Conservation (phyloP, 805 yeast species). For the Wickerhamomyces rabaulensis region DNA sequence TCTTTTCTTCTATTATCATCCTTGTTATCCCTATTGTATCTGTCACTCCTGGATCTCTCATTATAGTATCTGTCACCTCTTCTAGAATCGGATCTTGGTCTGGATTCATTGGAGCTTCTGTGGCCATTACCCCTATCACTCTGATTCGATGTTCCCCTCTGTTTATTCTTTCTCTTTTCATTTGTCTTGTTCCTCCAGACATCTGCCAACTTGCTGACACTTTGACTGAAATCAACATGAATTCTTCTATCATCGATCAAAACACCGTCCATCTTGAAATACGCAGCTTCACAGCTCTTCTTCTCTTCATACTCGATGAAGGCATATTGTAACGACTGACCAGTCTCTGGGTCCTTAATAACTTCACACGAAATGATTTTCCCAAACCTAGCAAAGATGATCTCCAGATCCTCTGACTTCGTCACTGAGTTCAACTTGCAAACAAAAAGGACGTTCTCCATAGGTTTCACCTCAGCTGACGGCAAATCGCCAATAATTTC, state of each 20-base stretch:
- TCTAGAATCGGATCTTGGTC: neutral
- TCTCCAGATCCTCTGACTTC: slow-evolving; percentile 45
- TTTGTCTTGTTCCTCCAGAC: slow-evolving; percentile 20
- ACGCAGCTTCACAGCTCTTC: slow-evolving; percentile 56
- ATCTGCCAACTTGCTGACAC: slow-evolving; percentile 30
- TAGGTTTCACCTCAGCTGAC: slow-evolving; percentile 50
- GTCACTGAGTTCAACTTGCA: slow-evolving; percentile 63
- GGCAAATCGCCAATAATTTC: slow-evolving; percentile 64
- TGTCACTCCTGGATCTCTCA: neutral
- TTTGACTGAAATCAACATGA: slow-evolving; percentile 65
- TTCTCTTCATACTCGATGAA: slow-evolving; percentile 51
- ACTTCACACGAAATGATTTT: slow-evolving; percentile 45
- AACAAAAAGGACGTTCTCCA: slow-evolving; percentile 56
- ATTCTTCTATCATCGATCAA: slow-evolving; percentile 60
- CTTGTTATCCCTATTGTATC: neutral
- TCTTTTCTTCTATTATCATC: neutral
- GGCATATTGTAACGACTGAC: slow-evolving; percentile 53
- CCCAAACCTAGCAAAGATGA: slow-evolving; percentile 62
- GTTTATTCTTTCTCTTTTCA: slow-evolving; percentile 3
- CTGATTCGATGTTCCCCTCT: neutral
- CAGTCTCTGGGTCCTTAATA: slow-evolving; percentile 41
- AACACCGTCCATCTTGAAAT: slow-evolving; percentile 54
- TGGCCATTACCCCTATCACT: neutral
- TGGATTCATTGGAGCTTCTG: neutral
- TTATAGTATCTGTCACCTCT: neutral